phyloP scores from a whole-genome alignment of 805 yeast species.

The Candida peoriensis region DNA sequence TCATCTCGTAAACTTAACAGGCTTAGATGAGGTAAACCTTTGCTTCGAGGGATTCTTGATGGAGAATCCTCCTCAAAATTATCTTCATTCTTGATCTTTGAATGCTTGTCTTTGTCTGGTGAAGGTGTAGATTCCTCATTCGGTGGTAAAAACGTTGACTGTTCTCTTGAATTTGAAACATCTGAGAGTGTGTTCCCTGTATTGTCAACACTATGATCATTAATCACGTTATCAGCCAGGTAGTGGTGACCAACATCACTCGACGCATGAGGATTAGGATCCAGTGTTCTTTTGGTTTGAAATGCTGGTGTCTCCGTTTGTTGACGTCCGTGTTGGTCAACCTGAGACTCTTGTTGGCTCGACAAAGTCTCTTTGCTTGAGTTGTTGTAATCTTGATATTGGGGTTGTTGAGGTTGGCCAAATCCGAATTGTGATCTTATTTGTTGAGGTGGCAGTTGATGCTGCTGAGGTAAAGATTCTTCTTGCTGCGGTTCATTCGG shows the following conservation, averaged over 20 bases:
- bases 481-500: constrained; percentile 8
- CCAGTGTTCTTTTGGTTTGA: too few species aligned
- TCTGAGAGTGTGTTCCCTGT: too few species aligned
- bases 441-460: constrained; percentile 1
- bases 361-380: too few species aligned
- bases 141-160: constrained; percentile 8
- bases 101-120: constrained; percentile 5
- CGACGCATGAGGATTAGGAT: too few species aligned
- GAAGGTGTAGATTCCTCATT: constrained; percentile 23
- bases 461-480: constrained; percentile 5
- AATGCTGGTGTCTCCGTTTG: too few species aligned
- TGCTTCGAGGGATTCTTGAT: constrained; percentile 21
- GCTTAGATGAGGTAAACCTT: constrained; percentile 22
- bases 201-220: constrained; percentile 7
- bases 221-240: constrained; percentile 19
- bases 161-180: constrained; percentile 2
- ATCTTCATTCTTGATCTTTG: not conserved
- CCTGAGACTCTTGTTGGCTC: too few species aligned
- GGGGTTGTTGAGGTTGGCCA: constrained; percentile 9
- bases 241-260: constrained; percentile 18
- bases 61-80: constrained; percentile 10
- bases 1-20: constrained; percentile 21
- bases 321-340: too few species aligned
- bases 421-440: too few species aligned
- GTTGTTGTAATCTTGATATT: too few species aligned